Evolutionary conservation across 2,329 filamentous ascomycete species (phyloP), one percentile per base, ranked within the genome.

Genomic region (Penicillium sp.): DNA sequence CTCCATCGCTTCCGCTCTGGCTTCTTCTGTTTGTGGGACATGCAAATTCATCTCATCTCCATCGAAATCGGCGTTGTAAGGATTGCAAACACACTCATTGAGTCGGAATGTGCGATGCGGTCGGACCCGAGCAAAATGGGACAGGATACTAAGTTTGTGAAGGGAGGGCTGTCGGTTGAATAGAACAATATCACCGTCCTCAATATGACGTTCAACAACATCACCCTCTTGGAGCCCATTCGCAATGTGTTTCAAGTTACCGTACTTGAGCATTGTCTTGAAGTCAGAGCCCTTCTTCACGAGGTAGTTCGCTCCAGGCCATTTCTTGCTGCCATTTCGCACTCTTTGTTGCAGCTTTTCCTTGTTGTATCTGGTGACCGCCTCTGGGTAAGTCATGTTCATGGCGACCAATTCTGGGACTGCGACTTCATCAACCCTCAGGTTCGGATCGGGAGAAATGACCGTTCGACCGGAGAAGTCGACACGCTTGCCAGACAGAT

Each of bases 31-130:
- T 63, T 98, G 93, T 2, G 93, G 93, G 11, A 98, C 90, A 68
- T 98, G 93, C 33, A 98, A 70, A 57, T 98, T 98, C 93, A 98
- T 98, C 67, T 98, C 93, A 56, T 98, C 93, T 45, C 93, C 93
- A 58, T 98, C 93, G 54, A 98, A 98, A 78, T 98, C 93, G 40
- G 93, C 93, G 56, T 98, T 98, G 75, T 98, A 98, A 3, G 93
- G 93, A 47, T 86, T 90, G 68, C 93, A 98, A 1, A 95, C 93
- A 78, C 93, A 98, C 64, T 98, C 93, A 62, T 98, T 98, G 13
- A 98, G 76, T 39, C 93, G 84, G 63, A 98, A 97, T 0, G 93
- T 98, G 65, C 90, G 83, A 83, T 93, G 94, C 0, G 91, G 93
- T 34, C 93, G 81, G 33, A 98, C 81, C 66, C 96, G 96, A 55